A percentile compares a stretch with the other conserved stretches of the same genome.
Conservation (phyloP, 441 rosid species). For the Syzygium malaccense region DNA sequence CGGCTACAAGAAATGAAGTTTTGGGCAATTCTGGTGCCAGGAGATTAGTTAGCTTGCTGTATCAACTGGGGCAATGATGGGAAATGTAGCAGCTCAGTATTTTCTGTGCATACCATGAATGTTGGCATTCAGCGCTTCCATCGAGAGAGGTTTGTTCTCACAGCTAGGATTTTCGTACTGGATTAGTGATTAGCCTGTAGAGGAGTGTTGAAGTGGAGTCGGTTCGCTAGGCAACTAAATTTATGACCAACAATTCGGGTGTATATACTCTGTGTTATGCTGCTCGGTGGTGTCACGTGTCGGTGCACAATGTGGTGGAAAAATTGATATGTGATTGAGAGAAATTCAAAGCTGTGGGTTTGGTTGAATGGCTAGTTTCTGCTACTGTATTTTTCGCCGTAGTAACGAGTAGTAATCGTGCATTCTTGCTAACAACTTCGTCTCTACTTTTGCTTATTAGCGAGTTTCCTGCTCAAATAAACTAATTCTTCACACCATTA, state of each 20-base stretch:
- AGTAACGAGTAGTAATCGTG: not conserved
- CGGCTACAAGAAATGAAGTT: not conserved
- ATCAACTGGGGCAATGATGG: not conserved
- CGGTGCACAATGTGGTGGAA: not conserved
- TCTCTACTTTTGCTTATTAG: not conserved
- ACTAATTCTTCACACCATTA: not conserved
- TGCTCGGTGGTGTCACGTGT: not conserved
- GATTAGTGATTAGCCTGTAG: not conserved
- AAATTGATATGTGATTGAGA: not conserved
- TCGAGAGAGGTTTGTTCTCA: not conserved
- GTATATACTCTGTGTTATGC: not conserved
- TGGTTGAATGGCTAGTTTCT: not conserved
- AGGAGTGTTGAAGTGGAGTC: not conserved
- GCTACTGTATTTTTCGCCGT: not conserved
- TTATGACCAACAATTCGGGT: not conserved
- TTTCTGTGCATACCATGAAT: not conserved
- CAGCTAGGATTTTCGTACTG: not conserved
- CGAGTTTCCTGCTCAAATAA: not conserved
- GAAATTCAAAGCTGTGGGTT: not conserved
- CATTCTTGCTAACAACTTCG: not conserved
- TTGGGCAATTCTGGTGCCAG: not conserved
- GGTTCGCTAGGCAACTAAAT: not conserved
- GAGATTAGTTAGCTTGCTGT: not conserved
- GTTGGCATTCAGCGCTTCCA: not conserved
- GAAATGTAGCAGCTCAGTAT: not conserved